Evolutionary conservation across 139 green algal species (phyloP), one percentile per base, ranked within the genome.

Genomic region (Nannochloris sp.): DNA sequence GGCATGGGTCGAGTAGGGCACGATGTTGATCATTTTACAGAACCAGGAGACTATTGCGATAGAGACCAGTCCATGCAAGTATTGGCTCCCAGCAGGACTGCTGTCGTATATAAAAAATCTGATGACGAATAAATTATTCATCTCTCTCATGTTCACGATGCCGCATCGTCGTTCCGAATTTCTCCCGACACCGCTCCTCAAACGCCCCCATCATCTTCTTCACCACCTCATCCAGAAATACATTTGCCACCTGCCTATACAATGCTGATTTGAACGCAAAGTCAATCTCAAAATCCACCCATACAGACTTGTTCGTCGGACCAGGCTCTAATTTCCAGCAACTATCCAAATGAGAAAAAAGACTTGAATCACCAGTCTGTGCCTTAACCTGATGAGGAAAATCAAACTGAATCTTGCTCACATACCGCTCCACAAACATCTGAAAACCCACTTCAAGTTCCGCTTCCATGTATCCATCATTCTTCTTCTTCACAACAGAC

Each of bases 381-480:
- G 84, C 84, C 19, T 61, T 34, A 4, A 94, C 76, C 8, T 60
- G 53, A 23, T 67, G 43, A 3, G 66, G 68, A 2, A 58, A 53
- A 8, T 85, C 44, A n/a, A 94, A 67, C 1, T 64, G 79, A 10
- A 96, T 83, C 34, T 83, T 68, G 16, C 71, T 87, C 2, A 78
- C 83, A 69, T 96, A 96, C 66, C 71, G 59, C 63, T 93, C 86
- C 23, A 73, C 72, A 69, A 93, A 87, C 8, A 91, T 55, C 63
- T 88, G 85, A 62, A 97, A 97, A 18, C 90, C 90, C 2, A 97
- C 84, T 65, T 95, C 85, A 18, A 97, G 81, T 78, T 96, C 90
- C 5, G 90, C 89, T 49, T 96, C 88, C 54, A 96, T 66, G 57
- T 88, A 86, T 23, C 25, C 60, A 31, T 48, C 12, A 8, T 34